Base-by-base conservation (phyloP, 2,329 filamentous ascomycete genomes). In the Macrophomina tecta region DNA sequence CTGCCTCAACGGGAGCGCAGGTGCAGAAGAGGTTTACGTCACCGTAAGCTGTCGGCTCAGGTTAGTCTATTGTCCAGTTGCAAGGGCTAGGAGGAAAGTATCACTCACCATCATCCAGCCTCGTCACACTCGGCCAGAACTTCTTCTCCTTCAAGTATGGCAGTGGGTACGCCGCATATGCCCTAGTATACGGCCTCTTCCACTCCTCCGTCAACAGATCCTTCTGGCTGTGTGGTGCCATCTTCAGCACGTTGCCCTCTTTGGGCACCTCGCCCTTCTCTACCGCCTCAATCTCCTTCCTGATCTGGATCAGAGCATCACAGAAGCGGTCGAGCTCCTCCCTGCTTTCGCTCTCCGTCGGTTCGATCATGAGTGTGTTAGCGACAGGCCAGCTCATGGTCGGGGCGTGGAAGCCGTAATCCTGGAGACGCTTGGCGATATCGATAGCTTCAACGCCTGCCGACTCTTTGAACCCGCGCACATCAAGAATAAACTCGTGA, bases 311-410 rank as follows among this genome's bases (percentile, higher is more conserved):
- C 49, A 98, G 83, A 0, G 94, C 93, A 70, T 97, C 91, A 69
- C 93, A 92, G 84, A 97, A 97, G 28, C 94, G 90, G 79, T 97
- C 94, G 2, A 98, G 87, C 83, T 98, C 94, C 69, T 90, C 90
- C 78, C 95, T 94, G 80, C 88, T 92, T 83, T 98, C 94, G 14
- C 90, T 94, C 82, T 97, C 94, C 0, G 94, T 98, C 2, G 94
- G 94, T 83, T 98, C 94, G 71, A 98, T 97, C 94, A 98, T 98
- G 52, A 98, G 87, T 0, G 94, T 97, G 81, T 96, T 96, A 63
- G 92, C 87, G 2, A 98, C 93, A 1, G 94, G 94, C 92, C 92
- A 97, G 77, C 90, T 93, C 94, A 98, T 97, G 64, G 94, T 98
- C 0, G 94, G 94, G 1, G 94, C 92, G 80, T 98, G 94, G 87